Conservation (phyloP, 2,329 filamentous ascomycete genomes). For the Chrysoporthe cubensis region DNA sequence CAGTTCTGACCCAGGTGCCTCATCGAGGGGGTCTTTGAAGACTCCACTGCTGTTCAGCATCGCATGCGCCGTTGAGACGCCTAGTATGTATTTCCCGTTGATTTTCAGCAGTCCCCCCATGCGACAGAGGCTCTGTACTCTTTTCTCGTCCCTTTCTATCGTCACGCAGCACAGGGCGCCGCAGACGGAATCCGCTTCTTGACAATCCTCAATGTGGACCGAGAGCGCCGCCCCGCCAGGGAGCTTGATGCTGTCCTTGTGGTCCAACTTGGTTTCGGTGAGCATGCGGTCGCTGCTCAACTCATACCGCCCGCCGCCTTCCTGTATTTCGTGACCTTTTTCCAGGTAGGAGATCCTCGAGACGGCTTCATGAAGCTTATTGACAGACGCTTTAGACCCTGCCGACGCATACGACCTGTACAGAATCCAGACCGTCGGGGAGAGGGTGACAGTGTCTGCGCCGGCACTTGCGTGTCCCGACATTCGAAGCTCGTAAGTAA, state of each 20-base stretch:
- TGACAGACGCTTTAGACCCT: background rate
- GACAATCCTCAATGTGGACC: slow-evolving; percentile 17
- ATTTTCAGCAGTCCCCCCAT: slow-evolving; percentile 25
- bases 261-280: slow-evolving; percentile 11
- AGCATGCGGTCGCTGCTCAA: slow-evolving; percentile 15
- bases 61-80: slow-evolving; percentile 22
- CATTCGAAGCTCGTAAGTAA: slow-evolving; percentile 26
- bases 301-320: slow-evolving; percentile 21
- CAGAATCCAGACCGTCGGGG: slow-evolving; percentile 24
- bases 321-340: slow-evolving; percentile 21
- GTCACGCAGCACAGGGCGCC: slow-evolving; percentile 24
- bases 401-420: slow-evolving; percentile 4
- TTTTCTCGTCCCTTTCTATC: background rate
- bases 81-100: slow-evolving; percentile 25
- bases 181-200: slow-evolving; percentile 10
- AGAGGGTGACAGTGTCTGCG: slow-evolving; percentile 9
- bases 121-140: slow-evolving; percentile 18
- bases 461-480: slow-evolving; percentile 10
- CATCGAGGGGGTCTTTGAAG: slow-evolving; percentile 18
- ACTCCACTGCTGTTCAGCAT: slow-evolving; percentile 25
- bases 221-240: slow-evolving; percentile 15
- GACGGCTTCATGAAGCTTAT: slow-evolving; percentile 17
- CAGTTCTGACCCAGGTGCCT: background rate
- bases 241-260: slow-evolving; percentile 21
- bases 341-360: slow-evolving; percentile 19